Evolutionary conservation across 768 basidiomycete genomes (phyloP).

Genomic region (Amanita jacksonii): DNA sequence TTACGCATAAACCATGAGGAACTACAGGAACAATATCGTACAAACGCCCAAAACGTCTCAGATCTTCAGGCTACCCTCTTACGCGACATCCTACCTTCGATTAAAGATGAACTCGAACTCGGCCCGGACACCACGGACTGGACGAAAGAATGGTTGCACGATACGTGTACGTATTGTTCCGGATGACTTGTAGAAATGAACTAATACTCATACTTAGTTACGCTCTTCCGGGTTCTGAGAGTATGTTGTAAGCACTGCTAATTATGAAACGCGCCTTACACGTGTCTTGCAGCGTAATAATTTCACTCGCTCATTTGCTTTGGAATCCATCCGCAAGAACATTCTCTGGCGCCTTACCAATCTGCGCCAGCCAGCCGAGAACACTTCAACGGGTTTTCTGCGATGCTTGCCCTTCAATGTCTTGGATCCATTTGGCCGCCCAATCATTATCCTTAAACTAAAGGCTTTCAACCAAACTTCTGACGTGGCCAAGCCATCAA

Average conservation of each 20-base stretch:
- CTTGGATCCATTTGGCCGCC: slow-evolving; percentile 55
- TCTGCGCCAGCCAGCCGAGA: slow-evolving; percentile 26
- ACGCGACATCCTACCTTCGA: slow-evolving; percentile 48
- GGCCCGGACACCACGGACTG: slow-evolving; percentile 35
- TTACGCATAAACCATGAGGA: slow-evolving; percentile 37
- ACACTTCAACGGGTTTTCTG: slow-evolving; percentile 24
- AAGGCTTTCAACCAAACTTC: slow-evolving; percentile 28
- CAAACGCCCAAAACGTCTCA: slow-evolving; percentile 35
- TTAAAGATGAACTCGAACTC: slow-evolving; percentile 49
- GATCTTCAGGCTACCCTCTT: slow-evolving; percentile 43
- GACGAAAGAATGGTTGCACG: slow-evolving; percentile 54
- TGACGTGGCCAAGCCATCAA: slow-evolving; percentile 29
- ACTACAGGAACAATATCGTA: slow-evolving; percentile 40
- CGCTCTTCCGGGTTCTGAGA: slow-evolving; percentile 53
- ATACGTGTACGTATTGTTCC: slow-evolving; percentile 44
- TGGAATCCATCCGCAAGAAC: slow-evolving; percentile 47
- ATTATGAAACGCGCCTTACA: slow-evolving; percentile 7
- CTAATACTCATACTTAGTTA: slow-evolving; percentile 24
- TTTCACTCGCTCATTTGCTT: slow-evolving; percentile 51
- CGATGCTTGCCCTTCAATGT: slow-evolving; percentile 45
- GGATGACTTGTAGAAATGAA: slow-evolving; percentile 1
- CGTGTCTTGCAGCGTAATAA: slow-evolving; percentile 45
- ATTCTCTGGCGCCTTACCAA: slow-evolving; percentile 48
- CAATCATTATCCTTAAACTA: slow-evolving; percentile 48
- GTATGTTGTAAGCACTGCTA: slow-evolving; percentile 27